Evolutionary conservation across 2,329 filamentous ascomycete genomes (phyloP), one percentile per base, ranked within the genome.

Genomic region (Neofusicoccum sp.): DNA sequence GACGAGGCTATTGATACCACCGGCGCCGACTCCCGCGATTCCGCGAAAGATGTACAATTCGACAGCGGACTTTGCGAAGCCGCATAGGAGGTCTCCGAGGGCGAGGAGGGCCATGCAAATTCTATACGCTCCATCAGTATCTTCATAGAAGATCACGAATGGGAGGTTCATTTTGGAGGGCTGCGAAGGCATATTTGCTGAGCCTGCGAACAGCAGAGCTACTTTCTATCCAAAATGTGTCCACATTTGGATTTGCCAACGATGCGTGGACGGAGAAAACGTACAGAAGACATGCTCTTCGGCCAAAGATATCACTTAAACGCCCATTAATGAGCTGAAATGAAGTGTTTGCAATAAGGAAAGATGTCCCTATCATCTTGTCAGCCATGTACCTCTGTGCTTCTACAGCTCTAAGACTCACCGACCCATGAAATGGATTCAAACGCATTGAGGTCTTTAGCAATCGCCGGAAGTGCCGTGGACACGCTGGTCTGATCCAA

Each of bases 401-500:
- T 28, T 6, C 1, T 5, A 11, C 24, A 26, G 6, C 3, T 20
- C 2, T 11, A 8, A 1, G 24, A 43, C 51, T 33, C 5, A 56
- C 51, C 51, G 7, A 56, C 40, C 51, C 51, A 56, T 16, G 51
- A 56, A 20, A 56, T 56, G 3, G 38, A 43, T 33, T 56, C 51
- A 20, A 56, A 56, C 4, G 51, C 51, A n/a, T 75, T 67, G 0
- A 78, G 61, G 16, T 72, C 71, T 0, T 54, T 59, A 6, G 66
- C 66, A 44, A 79, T 79, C 1, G 73, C 74, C 0, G 77, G 77
- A 6, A 80, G 63, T 0, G 76, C 76, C 1, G 76, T 80, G 8
- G 75, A 74, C 3, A 73, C 72, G 28, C 79, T 71, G 33, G 73
- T 75, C 9, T 69, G 73, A 26, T 79, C 76, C 3, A 79, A 66